These are phyloP conservation scores for Diaporthe capsici DNA, from an alignment of 2,329 filamentous ascomycete genomes.

Conservation along the genomic window DNA sequence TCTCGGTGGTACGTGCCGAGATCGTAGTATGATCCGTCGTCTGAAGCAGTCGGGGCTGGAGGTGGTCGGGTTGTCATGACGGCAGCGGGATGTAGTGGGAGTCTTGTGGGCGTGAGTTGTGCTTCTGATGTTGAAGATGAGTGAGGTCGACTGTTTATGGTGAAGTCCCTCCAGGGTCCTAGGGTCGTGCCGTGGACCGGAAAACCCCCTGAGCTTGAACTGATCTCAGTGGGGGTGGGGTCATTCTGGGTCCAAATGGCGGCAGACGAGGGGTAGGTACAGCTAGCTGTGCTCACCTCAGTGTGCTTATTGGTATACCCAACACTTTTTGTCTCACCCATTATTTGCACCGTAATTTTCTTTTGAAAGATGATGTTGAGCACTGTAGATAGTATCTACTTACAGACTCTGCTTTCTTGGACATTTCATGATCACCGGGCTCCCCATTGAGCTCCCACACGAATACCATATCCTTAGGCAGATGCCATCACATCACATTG, in stretches of 20 bases:
- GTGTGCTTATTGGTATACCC: not conserved
- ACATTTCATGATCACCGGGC: not conserved
- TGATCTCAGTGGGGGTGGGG: slow-evolving; percentile 6
- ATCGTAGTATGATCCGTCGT: slow-evolving; percentile 67
- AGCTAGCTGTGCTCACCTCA: slow-evolving; percentile 3
- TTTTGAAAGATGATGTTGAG: not conserved
- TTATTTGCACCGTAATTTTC: not conserved
- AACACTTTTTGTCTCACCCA: not conserved
- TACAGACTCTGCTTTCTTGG: not conserved
- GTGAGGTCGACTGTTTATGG: not conserved
- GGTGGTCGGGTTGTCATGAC: slow-evolving; percentile 31
- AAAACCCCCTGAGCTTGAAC: not conserved
- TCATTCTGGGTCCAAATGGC: slow-evolving; percentile 12
- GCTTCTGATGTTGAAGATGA: not conserved
- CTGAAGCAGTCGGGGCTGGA: slow-evolving; percentile 26
- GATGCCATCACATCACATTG: not conserved
- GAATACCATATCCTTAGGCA: not conserved
- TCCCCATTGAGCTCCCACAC: not conserved
- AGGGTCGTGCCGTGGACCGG: not conserved
- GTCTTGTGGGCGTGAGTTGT: not conserved
- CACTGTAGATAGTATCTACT: not conserved
- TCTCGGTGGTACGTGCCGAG: slow-evolving; percentile 71
- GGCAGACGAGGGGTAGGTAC: not conserved
- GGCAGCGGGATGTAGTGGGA: not conserved
- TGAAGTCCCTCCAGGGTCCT: not conserved